phyloP scores from a whole-genome alignment of 768 basidiomycete species.

The Cyclocybe cylindracea region DNA sequence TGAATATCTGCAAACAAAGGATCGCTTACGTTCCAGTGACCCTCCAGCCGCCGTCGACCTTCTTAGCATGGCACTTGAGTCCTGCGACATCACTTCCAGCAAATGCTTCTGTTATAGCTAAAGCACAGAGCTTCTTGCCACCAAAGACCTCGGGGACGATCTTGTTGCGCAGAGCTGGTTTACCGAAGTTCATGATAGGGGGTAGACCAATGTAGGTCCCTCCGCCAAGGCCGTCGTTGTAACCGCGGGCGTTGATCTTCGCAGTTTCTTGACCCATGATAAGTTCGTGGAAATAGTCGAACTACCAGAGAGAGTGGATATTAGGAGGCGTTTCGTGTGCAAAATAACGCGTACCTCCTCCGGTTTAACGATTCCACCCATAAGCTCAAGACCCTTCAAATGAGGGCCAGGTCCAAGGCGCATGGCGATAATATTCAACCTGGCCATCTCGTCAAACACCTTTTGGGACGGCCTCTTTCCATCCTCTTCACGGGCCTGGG shows the following conservation, averaged over 20 bases:
- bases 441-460: slow-evolving; percentile 72
- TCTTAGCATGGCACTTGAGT: slow-evolving; percentile 68
- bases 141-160: slow-evolving; percentile 58
- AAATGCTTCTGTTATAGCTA: slow-evolving; percentile 87
- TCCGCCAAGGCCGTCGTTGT: slow-evolving; percentile 70
- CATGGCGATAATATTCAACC: slow-evolving; percentile 56
- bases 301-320: slow-evolving; percentile 1
- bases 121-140: slow-evolving; percentile 70
- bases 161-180: slow-evolving; percentile 59
- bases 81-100: slow-evolving; percentile 78
- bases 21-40: slow-evolving; percentile 73
- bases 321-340: neutral
- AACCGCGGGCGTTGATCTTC: slow-evolving; percentile 73
- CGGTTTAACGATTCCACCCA: slow-evolving; percentile 73
- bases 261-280: slow-evolving; percentile 72
- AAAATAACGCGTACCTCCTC: slow-evolving; percentile 54
- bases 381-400: slow-evolving; percentile 71
- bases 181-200: slow-evolving; percentile 78
- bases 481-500: slow-evolving; percentile 68
- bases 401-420: slow-evolving; percentile 86
- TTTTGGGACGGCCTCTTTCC: slow-evolving; percentile 75
- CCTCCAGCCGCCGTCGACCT: slow-evolving; percentile 74
- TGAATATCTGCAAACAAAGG: neutral
- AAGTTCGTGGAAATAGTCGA: slow-evolving; percentile 84
- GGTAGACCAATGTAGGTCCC: slow-evolving; percentile 53